A percentile compares a stretch with the other conserved stretches of the same genome.
phyloP scores from a whole-genome alignment of 805 yeast genomes.

The Starmerella etchellsii region DNA sequence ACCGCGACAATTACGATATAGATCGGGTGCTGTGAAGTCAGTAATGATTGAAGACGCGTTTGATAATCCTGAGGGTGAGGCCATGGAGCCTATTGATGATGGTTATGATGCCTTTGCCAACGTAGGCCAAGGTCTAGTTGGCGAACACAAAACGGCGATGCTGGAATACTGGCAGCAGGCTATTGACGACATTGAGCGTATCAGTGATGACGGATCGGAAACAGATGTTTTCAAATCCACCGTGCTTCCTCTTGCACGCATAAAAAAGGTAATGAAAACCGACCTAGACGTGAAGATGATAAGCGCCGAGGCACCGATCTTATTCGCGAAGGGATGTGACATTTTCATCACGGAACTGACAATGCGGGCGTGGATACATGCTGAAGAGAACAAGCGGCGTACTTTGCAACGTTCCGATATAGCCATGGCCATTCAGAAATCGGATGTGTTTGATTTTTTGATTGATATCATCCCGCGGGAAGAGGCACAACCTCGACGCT shows the following conservation, averaged over 20 bases:
- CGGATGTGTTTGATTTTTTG: slow-evolving; percentile 94
- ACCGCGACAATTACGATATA: no score
- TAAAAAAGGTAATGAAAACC: slow-evolving; percentile 94
- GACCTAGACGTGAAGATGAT: slow-evolving; percentile 97
- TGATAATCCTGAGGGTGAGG: background rate
- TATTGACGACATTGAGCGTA: slow-evolving; percentile 74
- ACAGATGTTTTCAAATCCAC: slow-evolving; percentile 86
- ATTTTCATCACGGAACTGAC: slow-evolving; percentile 92
- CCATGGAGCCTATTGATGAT: slow-evolving; percentile 4
- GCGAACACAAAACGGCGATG: slow-evolving; percentile 74
- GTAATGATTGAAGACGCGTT: background rate
- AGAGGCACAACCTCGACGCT: slow-evolving; percentile 35
- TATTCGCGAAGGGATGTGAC: slow-evolving; percentile 97
- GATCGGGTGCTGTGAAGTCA: background rate
- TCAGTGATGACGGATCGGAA: slow-evolving; percentile 26
- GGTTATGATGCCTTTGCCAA: slow-evolving; percentile 60
- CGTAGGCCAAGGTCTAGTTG: slow-evolving; percentile 84
- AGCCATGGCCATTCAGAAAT: slow-evolving; percentile 84
- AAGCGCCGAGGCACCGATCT: slow-evolving; percentile 93
- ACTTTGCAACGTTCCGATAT: slow-evolving; percentile 90
- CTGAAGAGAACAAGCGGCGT: slow-evolving; percentile 89
- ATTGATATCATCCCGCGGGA: slow-evolving; percentile 94
- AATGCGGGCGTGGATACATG: slow-evolving; percentile 98
- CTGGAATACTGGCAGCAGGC: slow-evolving; percentile 97
- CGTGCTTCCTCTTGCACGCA: slow-evolving; percentile 88